These are phyloP conservation scores for Picochlorum sp. DNA, from an alignment of 139 green algal genomes.

Conservation along the genomic window DNA sequence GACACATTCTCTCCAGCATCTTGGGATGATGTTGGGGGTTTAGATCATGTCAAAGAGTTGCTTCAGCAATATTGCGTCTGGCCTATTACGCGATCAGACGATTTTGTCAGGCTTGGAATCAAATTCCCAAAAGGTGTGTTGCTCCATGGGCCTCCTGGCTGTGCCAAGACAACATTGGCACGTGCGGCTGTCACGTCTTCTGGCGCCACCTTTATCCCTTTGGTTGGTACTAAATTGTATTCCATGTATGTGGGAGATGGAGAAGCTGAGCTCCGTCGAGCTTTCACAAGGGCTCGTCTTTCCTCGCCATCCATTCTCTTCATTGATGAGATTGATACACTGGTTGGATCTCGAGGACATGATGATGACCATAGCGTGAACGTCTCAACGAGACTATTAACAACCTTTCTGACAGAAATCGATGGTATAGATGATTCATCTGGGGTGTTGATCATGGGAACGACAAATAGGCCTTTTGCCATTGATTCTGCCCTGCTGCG, in stretches of 20 bases:
- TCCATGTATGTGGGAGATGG: constrained; percentile 84
- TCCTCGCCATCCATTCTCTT: constrained; percentile 74
- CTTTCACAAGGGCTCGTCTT: constrained; percentile 59
- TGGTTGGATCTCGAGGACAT: constrained; percentile 40
- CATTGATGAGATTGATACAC: constrained; percentile 78
- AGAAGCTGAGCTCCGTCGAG: constrained; percentile 59
- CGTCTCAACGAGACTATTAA: constrained; percentile 45
- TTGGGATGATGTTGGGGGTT: constrained; percentile 76
- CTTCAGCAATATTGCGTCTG: constrained; percentile 74
- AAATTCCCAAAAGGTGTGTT: constrained; percentile 64
- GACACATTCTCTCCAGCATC: constrained; percentile 16
- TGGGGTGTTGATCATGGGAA: constrained; percentile 70
- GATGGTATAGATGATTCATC: constrained; percentile 63
- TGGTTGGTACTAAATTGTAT: constrained; percentile 61
- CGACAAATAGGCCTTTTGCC: constrained; percentile 68
- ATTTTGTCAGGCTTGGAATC: constrained; percentile 67
- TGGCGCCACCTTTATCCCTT: constrained; percentile 58
- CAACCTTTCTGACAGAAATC: constrained; percentile 76
- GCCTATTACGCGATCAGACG: constrained; percentile 57
- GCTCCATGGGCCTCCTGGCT: constrained; percentile 79
- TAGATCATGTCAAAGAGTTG: constrained; percentile 59
- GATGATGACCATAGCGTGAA: neutral
- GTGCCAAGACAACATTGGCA: constrained; percentile 80
- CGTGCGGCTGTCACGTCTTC: constrained; percentile 57
- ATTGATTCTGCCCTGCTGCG: constrained; percentile 72